These are phyloP conservation scores for Acacia melanoxylon DNA, from an alignment of 306 rosid genomes.

Conservation along the genomic window DNA sequence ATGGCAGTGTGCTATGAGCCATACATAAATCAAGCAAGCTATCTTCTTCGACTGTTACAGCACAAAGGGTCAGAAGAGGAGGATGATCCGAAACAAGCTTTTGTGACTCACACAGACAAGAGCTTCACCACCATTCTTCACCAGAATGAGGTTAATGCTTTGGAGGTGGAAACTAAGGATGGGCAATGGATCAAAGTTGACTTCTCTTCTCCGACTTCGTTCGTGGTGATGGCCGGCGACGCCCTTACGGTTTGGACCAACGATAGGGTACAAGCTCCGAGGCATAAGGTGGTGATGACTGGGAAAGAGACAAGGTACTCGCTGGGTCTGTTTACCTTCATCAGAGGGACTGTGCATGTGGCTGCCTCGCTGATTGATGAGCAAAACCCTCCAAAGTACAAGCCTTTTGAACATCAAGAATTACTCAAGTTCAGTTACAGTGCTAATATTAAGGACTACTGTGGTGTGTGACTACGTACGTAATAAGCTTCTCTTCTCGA, in stretches of 20 bases:
- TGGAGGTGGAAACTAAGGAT: slow-evolving; percentile 60
- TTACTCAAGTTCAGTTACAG: slow-evolving; percentile 46
- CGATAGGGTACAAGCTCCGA: slow-evolving; percentile 64
- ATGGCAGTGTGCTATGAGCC: slow-evolving; percentile 39
- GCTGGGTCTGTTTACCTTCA: slow-evolving; percentile 61
- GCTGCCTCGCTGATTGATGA: slow-evolving; percentile 67
- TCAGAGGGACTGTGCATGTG: slow-evolving; percentile 54
- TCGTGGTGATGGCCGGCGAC: slow-evolving; percentile 76
- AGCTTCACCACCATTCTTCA: slow-evolving; percentile 82
- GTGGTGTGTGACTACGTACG: slow-evolving; percentile 37
- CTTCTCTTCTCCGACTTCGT: slow-evolving; percentile 59
- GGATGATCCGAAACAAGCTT: slow-evolving; percentile 46
- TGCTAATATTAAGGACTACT: slow-evolving; percentile 38
- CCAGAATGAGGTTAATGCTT: slow-evolving; percentile 65
- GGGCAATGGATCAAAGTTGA: slow-evolving; percentile 69
- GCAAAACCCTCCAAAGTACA: slow-evolving; percentile 54
- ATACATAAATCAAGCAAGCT: slow-evolving; percentile 39
- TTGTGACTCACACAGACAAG: slow-evolving; percentile 76
- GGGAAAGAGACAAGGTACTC: slow-evolving; percentile 69
- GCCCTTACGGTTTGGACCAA: slow-evolving; percentile 89
- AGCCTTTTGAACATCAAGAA: slow-evolving; percentile 66
- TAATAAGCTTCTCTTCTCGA: not conserved
- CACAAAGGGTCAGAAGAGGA: slow-evolving; percentile 44
- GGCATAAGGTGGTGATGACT: slow-evolving; percentile 60
- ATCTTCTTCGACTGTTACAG: slow-evolving; percentile 63